Evolutionary conservation across 2,329 filamentous ascomycete genomes (phyloP).

Genomic region (Colletotrichum cuscutae): DNA sequence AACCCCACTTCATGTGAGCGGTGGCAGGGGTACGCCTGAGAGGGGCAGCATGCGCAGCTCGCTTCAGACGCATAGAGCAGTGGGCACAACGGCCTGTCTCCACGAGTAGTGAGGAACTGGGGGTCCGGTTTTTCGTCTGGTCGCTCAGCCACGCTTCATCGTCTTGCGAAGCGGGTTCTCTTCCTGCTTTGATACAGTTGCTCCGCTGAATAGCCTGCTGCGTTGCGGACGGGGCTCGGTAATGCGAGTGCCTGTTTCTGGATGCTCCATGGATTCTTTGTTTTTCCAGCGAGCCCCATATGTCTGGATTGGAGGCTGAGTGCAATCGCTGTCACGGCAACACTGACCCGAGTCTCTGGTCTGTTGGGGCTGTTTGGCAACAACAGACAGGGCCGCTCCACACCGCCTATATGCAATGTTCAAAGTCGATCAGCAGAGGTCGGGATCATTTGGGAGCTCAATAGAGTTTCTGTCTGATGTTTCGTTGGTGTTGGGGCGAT

Average conservation of each 20-base stretch:
- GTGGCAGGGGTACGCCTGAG: neutral
- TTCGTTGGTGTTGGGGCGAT: conserved; percentile 10
- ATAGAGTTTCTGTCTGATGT: conserved; percentile 26
- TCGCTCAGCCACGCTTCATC: conserved; percentile 31
- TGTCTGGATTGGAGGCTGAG: neutral
- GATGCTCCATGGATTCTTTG: neutral
- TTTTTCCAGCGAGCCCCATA: neutral
- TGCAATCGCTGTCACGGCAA: neutral
- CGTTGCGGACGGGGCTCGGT: neutral
- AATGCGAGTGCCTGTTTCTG: conserved; percentile 11
- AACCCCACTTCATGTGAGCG: conserved; percentile 9
- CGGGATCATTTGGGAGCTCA: neutral
- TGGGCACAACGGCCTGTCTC: neutral
- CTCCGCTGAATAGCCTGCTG: neutral
- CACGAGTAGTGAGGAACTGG: neutral
- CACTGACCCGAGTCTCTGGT: neutral
- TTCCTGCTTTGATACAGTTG: neutral
- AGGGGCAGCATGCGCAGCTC: neutral
- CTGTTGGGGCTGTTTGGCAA: neutral
- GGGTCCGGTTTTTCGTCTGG: neutral
- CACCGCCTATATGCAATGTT: neutral
- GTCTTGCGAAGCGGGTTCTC: neutral
- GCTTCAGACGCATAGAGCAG: neutral
- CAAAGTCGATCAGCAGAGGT: neutral
- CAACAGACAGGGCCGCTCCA: neutral